A percentile compares a stretch with the other conserved stretches of the same genome.
These are phyloP conservation scores for Coemansia sp. DNA, from an alignment of 192 early-diverging fungal genomes.

Conservation along the genomic window DNA sequence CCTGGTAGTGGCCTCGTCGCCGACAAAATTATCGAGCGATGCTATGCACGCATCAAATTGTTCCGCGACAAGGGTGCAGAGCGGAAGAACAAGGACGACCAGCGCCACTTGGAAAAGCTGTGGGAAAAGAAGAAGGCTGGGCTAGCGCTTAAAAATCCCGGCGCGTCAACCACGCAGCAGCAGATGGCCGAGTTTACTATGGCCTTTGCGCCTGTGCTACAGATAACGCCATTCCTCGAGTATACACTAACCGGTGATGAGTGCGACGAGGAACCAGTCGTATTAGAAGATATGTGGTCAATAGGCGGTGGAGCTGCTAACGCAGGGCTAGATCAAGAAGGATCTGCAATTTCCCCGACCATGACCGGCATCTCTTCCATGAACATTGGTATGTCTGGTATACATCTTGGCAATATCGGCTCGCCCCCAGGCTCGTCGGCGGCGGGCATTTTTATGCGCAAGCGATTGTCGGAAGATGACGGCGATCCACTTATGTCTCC, in stretches of 20 bases:
- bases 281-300: conserved; percentile 44
- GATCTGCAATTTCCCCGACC: conserved; percentile 19
- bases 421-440: conserved; percentile 23
- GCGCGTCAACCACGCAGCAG: conserved; percentile 20
- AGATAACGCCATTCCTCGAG: conserved; percentile 36
- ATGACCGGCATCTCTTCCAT: conserved; percentile 37
- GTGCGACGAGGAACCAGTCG: conserved; percentile 59
- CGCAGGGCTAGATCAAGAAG: conserved; percentile 25
- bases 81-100: conserved; percentile 79
- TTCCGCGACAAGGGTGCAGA: conserved; percentile 83
- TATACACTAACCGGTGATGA: conserved; percentile 52
- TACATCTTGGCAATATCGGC: conserved; percentile 30
- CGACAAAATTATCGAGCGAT: conserved; percentile 57
- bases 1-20: conserved; percentile 8
- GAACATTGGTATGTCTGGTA: conserved; percentile 42
- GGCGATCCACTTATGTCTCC: conserved; percentile 32
- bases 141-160: conserved; percentile 24
- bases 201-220: conserved; percentile 47
- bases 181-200: conserved; percentile 39
- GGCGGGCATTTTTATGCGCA: conserved; percentile 42
- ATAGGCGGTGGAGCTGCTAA: conserved; percentile 19
- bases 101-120: conserved; percentile 71
- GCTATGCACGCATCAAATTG: conserved; percentile 68
- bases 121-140: conserved; percentile 63
- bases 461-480: conserved; percentile 46